These are phyloP conservation scores for Arthromyces matolae DNA, from an alignment of 768 basidiomycete genomes.

Conservation along the genomic window DNA sequence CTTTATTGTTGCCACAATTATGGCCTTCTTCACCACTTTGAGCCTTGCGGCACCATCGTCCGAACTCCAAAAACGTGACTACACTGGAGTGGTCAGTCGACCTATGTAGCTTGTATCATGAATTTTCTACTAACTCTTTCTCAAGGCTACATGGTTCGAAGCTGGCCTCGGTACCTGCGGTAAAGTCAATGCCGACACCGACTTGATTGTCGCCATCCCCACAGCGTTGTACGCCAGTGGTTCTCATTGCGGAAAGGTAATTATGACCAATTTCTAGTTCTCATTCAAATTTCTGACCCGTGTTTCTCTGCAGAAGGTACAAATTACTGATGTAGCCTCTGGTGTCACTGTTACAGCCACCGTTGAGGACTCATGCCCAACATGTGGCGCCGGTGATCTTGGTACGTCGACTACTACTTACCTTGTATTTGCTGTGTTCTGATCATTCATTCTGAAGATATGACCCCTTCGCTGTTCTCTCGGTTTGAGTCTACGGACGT, in stretches of 20 bases:
- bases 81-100: slow-evolving; percentile 15
- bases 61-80: slow-evolving; percentile 8
- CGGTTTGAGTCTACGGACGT: slow-evolving; percentile 15
- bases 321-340: slow-evolving; percentile 13
- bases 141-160: slow-evolving; percentile 19
- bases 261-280: neutral
- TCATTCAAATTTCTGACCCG: neutral
- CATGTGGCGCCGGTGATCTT: slow-evolving; percentile 18
- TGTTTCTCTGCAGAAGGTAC: slow-evolving; percentile 9
- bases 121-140: neutral
- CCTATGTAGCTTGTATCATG: too few relatives aligned
- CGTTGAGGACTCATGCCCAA: slow-evolving; percentile 20
- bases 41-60: slow-evolving; percentile 10
- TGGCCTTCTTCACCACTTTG: slow-evolving; percentile 8
- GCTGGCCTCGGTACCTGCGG: slow-evolving; percentile 24
- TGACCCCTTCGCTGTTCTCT: slow-evolving; percentile 21
- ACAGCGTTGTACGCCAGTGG: slow-evolving; percentile 17
- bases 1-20: slow-evolving; percentile 10
- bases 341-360: slow-evolving; percentile 19
- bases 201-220: slow-evolving; percentile 22
- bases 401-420: slow-evolving; percentile 15
- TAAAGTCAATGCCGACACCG: slow-evolving; percentile 18
- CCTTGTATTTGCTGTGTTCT: neutral
- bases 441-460: slow-evolving; percentile 11
- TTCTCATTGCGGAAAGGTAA: slow-evolving; percentile 20